phyloP scores from a whole-genome alignment of 352 stramenopile genomes.

The Phytophthora cryptogea region DNA sequence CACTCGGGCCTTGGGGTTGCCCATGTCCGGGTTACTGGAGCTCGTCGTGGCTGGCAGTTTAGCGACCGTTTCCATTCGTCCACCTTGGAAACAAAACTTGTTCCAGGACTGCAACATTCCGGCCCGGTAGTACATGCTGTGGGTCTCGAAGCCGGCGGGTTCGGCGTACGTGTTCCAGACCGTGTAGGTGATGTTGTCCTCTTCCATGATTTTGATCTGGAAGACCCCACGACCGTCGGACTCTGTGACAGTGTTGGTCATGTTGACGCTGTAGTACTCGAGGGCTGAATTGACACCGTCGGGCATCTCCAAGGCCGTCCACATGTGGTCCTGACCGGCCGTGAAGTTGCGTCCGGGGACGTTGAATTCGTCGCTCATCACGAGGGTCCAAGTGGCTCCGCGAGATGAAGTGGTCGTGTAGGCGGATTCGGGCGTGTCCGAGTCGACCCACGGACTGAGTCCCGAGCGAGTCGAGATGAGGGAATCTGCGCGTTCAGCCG shows the following conservation, averaged over 20 bases:
- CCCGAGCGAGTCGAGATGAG: constrained; percentile 40
- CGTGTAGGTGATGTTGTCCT: constrained; percentile 48
- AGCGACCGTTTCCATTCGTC: constrained; percentile 88
- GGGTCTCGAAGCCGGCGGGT: constrained; percentile 41
- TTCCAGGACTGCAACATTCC: constrained; percentile 93
- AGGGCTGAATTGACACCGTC: constrained; percentile 63
- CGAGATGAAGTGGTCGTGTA: constrained; percentile 45
- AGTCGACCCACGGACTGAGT: constrained; percentile 46
- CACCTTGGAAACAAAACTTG: constrained; percentile 94
- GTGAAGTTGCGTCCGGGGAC: constrained; percentile 57
- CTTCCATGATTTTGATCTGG: constrained; percentile 42
- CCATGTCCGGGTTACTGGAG: constrained; percentile 55
- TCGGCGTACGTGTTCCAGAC: constrained; percentile 51
- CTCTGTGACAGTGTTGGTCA: constrained; percentile 50
- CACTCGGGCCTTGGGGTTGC: constrained; percentile 43
- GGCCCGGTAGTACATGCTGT: constrained; percentile 53
- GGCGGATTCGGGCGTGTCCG: constrained; percentile 32
- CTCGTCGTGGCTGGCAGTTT: constrained; percentile 85
- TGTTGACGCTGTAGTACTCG: constrained; percentile 92
- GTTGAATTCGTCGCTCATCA: constrained; percentile 84
- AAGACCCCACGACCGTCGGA: constrained; percentile 38
- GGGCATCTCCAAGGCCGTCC: constrained; percentile 71
- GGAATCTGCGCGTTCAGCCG: constrained; percentile 25
- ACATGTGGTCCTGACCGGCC: constrained; percentile 61
- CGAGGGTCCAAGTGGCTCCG: constrained; percentile 57